Evolutionary conservation across 2,329 filamentous ascomycete species (phyloP), one percentile per base, ranked within the genome.

Genomic region (Aspergillus viridinutans): DNA sequence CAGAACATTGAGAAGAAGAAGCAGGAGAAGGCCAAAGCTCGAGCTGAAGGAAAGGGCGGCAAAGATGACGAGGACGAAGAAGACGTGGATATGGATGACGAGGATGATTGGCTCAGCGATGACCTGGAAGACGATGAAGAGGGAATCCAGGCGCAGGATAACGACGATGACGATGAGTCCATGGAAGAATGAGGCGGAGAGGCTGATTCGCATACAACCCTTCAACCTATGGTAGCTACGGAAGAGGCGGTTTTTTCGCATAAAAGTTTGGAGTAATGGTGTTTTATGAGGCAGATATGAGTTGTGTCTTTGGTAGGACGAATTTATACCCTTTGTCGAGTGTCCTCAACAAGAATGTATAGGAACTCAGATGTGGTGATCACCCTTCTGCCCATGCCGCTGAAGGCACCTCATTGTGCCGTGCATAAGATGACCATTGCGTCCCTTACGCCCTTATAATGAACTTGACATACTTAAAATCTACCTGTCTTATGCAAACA

Each of bases 1-100:
- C 92, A 90, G 63, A 97, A 97, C 66, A 85, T 99, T 1, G 92
- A 96, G 76, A 88, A 83, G 76, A 97, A 97, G 79, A 85, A 83
- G 74, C 85, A 87, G 69, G 81, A 83, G 54, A 84, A 80, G 61
- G 82, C 74, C n/a, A 78, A 77, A 61, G 77, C 76, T 25, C 76
- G 67, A 52, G 72, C 72, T 20, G 71, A 74, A 56, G 75, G 71
- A 45, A 71, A 74, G 56, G 69, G 72, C 38, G 77, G 74, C 59
- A 70, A 80, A 56, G 72, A 77, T 40, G 76, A 74, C 2, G 74
- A 76, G n/a, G 77, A 78, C 14, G 77, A 75, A 2, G 80, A 80
- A 17, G 78, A 79, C 42, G 80, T 81, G 59, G 81, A 82, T 57
- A 79, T 81, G 49, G 80, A 81, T 52, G 79, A 81, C 28, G 79